A percentile compares a stretch with the other conserved stretches of the same genome.
Evolutionary conservation across 352 stramenopile genomes (phyloP).

Genomic region (Phytophthora lateralis): DNA sequence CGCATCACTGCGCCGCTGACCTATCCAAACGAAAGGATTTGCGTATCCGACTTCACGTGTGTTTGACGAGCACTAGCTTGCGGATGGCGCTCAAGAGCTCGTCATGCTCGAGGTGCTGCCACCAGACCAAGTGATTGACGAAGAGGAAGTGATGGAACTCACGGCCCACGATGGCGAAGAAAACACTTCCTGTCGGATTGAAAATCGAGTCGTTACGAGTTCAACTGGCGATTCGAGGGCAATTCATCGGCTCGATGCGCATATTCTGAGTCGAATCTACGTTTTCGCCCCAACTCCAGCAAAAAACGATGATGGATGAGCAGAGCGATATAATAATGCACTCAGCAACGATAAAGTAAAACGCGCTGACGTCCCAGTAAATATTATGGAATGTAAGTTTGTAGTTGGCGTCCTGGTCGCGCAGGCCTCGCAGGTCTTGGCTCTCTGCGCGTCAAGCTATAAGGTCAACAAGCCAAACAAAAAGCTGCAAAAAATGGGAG

Average conservation of each 20-base stretch:
- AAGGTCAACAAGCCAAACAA: conserved; percentile 34
- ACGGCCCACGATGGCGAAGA: neutral
- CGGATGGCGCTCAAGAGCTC: no score
- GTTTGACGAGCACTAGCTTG: no score
- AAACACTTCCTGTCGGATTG: neutral
- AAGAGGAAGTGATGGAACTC: neutral
- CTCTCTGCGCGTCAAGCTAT: conserved; percentile 21
- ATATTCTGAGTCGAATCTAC: conserved; percentile 3
- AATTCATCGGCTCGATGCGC: neutral
- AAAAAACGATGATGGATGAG: neutral
- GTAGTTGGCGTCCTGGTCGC: conserved; percentile 31
- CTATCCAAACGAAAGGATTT: no score
- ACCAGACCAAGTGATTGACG: neutral
- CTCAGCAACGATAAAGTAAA: conserved; percentile 19
- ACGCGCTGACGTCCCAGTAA: conserved; percentile 41
- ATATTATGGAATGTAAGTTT: conserved; percentile 44
- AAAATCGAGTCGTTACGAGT: neutral
- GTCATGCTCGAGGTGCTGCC: no score
- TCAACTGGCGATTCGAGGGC: neutral
- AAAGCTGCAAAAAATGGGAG: conserved; percentile 42
- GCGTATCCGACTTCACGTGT: no score
- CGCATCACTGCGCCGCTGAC: no score
- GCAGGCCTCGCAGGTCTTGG: conserved; percentile 10
- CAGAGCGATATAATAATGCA: no score
- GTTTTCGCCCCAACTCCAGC: conserved; percentile 2